Conservation (phyloP, 2,329 filamentous ascomycete species). For the Corinectria fuckeliana region DNA sequence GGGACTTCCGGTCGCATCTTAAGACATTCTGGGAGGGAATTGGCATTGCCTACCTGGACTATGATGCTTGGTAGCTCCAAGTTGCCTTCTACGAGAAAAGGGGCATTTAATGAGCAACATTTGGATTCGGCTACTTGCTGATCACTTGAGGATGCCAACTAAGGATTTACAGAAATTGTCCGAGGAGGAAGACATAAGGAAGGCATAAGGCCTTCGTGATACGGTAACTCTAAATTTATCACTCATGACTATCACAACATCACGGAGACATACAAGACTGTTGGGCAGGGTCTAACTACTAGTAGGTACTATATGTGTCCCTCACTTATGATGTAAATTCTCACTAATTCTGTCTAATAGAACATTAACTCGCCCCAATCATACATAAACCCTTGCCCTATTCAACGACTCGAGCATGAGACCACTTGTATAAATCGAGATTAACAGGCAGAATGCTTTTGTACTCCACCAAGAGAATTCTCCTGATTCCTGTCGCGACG, state of each 20-base stretch:
- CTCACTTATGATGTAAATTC: background rate
- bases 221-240: background rate
- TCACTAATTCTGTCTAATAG: background rate
- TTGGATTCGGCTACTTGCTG: background rate
- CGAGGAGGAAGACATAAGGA: background rate
- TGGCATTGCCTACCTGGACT: slow-evolving; percentile 3
- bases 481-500: too few species aligned
- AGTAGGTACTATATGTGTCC: background rate
- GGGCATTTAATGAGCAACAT: slow-evolving; percentile 1
- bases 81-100: slow-evolving; percentile 1
- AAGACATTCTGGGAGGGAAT: slow-evolving; percentile 6
- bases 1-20: background rate
- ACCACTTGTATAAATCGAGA: slow-evolving; percentile 10
- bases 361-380: background rate
- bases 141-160: background rate
- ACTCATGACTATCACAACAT: background rate
- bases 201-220: background rate
- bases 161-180: background rate
- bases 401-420: slow-evolving; percentile 6
- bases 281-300: background rate
- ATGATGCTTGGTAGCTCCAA: slow-evolving; percentile 2
- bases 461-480: slow-evolving; percentile 6
- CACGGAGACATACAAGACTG: background rate
- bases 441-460: slow-evolving; percentile 12
- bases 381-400: slow-evolving; percentile 4